Evolutionary conservation across 1,284 basidiomycete genomes (phyloP), one percentile per base, ranked within the genome.

Genomic region (Ustilago hordei): DNA sequence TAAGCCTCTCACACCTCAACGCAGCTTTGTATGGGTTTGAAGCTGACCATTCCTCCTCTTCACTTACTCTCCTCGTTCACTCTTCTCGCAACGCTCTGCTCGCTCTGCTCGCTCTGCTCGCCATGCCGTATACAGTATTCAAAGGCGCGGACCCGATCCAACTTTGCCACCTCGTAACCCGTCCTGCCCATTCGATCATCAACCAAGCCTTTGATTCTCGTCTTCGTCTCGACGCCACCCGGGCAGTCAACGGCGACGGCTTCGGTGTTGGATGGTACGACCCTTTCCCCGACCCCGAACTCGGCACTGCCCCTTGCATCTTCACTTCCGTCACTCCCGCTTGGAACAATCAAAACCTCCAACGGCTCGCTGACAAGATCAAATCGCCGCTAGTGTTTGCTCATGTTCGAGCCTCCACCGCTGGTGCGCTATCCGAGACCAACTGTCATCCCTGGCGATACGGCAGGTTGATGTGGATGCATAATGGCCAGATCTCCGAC

Each of bases 291-390:
- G 75, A 79, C 58, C 65, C 72, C 0, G 80, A 80, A 36, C 62
- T 80, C 3, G 81, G 79, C 32, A 62, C 70, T 1, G 80, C 79
- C 19, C 95, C 95, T 9, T 98, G 96, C 86, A 93, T 98, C 70
- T 98, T 98, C 87, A 98, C 95, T 58, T 93, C 93, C n/a, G 92
- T 97, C 19, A 95, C 94, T 5, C 95, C 82, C 0, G 83, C 83
- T 3, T 84, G 83, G 83, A 84, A 84, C 65, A 84, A 84, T 61
- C 73, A 79, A 53, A 84, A 84, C 62, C 57, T 84, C 4, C 81
- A 80, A 45, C 70, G 83, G 0, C 75, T 84, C 11, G 81, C 82
- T 1, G 83, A 84, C 43, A 84, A 84, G 80, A 84, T 84, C 67
- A 80, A 82, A 53, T 80, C 77, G 32, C 83, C 83, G 3, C 74